Conservation (phyloP, 2,329 filamentous ascomycete genomes). For the Epichloe glyceriae region DNA sequence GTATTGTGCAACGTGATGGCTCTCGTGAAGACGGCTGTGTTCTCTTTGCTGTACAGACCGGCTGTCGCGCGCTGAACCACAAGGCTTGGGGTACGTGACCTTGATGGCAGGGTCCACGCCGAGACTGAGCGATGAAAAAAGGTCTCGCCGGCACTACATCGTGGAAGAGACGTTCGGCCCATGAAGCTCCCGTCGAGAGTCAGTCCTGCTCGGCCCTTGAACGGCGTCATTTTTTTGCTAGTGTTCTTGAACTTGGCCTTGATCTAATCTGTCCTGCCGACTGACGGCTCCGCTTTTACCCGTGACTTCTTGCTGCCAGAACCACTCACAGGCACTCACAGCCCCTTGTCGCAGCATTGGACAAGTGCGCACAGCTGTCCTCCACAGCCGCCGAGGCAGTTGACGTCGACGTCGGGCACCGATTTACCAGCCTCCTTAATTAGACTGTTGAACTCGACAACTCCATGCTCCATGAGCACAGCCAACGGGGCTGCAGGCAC, state of each 20-base stretch:
- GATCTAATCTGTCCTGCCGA: no score
- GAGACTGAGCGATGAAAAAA: conserved; percentile 33
- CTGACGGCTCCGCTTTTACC: not conserved
- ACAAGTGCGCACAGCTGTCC: not conserved
- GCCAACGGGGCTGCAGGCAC: not conserved
- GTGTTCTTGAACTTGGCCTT: conserved; percentile 42
- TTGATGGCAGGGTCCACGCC: conserved; percentile 42
- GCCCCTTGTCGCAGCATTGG: no score
- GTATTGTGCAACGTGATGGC: conserved; percentile 35
- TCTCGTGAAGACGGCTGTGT: conserved; percentile 33
- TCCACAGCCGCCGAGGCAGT: not conserved
- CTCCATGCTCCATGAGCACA: not conserved
- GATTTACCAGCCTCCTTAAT: not conserved
- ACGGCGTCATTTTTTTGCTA: conserved; percentile 36
- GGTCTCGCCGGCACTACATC: conserved; percentile 36
- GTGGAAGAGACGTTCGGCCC: conserved; percentile 38
- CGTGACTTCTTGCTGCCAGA: not conserved
- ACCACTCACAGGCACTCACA: not conserved
- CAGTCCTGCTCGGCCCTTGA: conserved; percentile 37
- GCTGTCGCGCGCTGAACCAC: conserved; percentile 34
- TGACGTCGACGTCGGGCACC: not conserved
- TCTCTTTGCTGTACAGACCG: conserved; percentile 38
- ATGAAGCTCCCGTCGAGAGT: conserved; percentile 46
- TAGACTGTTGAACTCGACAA: not conserved
- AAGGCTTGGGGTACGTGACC: conserved; percentile 38